Percentiles rank a stretch among this genome's conserved stretches.
Conservation (phyloP, 2,329 filamentous ascomycete species). For the Beauveria bassiana region DNA sequence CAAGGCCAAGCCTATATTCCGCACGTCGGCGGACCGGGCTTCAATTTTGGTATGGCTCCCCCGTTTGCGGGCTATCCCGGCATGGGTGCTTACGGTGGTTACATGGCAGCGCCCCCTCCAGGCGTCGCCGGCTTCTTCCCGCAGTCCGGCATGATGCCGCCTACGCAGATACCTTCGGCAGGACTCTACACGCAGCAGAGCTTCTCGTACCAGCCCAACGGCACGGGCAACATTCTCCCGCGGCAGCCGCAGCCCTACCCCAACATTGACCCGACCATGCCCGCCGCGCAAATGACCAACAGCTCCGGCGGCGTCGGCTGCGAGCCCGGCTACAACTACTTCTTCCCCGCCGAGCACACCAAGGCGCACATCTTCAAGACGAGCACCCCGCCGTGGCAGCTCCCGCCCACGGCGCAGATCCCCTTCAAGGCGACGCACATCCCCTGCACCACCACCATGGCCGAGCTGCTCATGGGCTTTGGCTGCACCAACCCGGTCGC, state of each 20-base stretch:
- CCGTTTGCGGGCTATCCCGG: slow-evolving; percentile 16
- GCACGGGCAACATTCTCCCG: slow-evolving; percentile 24
- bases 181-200: slow-evolving; percentile 22
- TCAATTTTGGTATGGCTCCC: slow-evolving; percentile 22
- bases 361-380: slow-evolving; percentile 52
- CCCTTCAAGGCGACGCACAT: slow-evolving; percentile 44
- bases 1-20: slow-evolving; percentile 32
- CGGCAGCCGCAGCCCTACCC: slow-evolving; percentile 37
- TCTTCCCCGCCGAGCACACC: slow-evolving; percentile 50
- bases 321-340: slow-evolving; percentile 56
- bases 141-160: neutral
- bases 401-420: slow-evolving; percentile 33
- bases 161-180: slow-evolving; percentile 13
- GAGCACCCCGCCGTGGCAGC: slow-evolving; percentile 44
- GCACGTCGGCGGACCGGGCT: slow-evolving; percentile 28
- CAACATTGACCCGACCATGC: slow-evolving; percentile 35
- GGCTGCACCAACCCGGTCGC: slow-evolving; percentile 44
- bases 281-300: slow-evolving; percentile 48
- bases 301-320: slow-evolving; percentile 49
- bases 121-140: neutral
- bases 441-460: slow-evolving; percentile 44
- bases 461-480: slow-evolving; percentile 50
- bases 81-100: slow-evolving; percentile 20
- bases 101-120: slow-evolving; percentile 8
- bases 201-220: slow-evolving; percentile 31